A percentile compares a stretch with the other conserved stretches of the same genome.
These are phyloP conservation scores for Backusella circina DNA, from an alignment of 192 early-diverging fungal species.

Conservation along the genomic window DNA sequence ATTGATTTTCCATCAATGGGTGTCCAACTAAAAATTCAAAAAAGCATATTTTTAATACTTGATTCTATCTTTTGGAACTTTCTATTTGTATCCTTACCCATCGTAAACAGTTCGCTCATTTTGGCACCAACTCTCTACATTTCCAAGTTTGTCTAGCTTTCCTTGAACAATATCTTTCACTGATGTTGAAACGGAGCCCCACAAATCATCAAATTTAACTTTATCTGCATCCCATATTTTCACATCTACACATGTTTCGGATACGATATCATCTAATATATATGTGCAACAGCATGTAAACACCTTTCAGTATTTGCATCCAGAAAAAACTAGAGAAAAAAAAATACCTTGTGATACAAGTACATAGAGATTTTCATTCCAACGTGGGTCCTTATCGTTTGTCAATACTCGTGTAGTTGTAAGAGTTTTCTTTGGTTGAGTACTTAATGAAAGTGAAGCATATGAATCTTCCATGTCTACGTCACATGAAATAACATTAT, in stretches of 20 bases:
- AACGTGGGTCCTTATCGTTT: conserved; percentile 26
- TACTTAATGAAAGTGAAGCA: conserved; percentile 20
- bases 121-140: conserved; percentile 16
- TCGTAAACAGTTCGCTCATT: conserved; percentile 18
- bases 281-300: background rate
- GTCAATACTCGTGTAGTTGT: conserved; percentile 23
- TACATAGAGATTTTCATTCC: conserved; percentile 26
- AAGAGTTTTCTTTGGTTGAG: conserved; percentile 11
- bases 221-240: conserved; percentile 36
- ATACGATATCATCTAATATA: conserved; percentile 25
- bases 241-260: conserved; percentile 20
- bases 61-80: background rate
- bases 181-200: conserved; percentile 19
- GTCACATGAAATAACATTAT: background rate
- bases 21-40: conserved; percentile 16
- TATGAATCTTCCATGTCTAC: conserved; percentile 27
- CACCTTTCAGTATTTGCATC: background rate
- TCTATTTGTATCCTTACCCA: conserved; percentile 7
- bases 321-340: background rate
- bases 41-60: background rate
- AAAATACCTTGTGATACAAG: conserved; percentile 15
- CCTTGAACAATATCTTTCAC: conserved; percentile 21
- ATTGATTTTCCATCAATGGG: conserved; percentile 25
- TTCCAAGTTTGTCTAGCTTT: conserved; percentile 22
- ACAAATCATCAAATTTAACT: conserved; percentile 21